Percentiles rank a stretch among this genome's conserved stretches.
Conservation (phyloP, 1,284 basidiomycete genomes). For the Leccinum angustisporum region DNA sequence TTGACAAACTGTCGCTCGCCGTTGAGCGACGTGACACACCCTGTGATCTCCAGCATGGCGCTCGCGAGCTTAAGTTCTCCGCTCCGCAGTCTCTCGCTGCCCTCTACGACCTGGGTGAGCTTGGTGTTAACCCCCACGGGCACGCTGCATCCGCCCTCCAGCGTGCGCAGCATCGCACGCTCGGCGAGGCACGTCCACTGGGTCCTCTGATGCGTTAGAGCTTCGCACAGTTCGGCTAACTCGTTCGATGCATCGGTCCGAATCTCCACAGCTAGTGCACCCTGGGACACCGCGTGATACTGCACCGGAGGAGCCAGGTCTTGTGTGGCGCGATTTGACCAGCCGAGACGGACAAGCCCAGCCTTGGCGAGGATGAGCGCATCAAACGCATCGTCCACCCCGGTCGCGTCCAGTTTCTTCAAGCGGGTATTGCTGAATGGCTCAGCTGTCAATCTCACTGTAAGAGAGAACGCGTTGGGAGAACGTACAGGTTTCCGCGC, state of each 20-base stretch:
- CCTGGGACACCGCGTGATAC: constrained; percentile 92
- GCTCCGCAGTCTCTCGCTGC: constrained; percentile 31
- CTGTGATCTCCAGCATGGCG: constrained; percentile 59
- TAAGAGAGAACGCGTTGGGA: constrained; percentile 1
- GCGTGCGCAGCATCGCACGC: constrained; percentile 79
- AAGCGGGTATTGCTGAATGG: constrained; percentile 78
- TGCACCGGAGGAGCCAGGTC: constrained; percentile 77
- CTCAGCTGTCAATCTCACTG: constrained; percentile 7
- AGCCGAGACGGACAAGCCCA: constrained; percentile 83
- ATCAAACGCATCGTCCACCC: constrained; percentile 70
- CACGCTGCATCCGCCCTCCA: constrained; percentile 97
- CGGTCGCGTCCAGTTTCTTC: constrained; percentile 84
- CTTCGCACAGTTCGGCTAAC: constrained; percentile 61
- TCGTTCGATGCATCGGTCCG: constrained; percentile 66
- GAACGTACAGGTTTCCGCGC: constrained; percentile 75
- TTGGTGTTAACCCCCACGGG: constrained; percentile 86
- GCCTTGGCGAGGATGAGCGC: constrained; percentile 94
- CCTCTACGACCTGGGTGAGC: constrained; percentile 32
- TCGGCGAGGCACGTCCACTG: constrained; percentile 81
- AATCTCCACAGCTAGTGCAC: constrained; percentile 89
- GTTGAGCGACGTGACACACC: constrained; percentile 79
- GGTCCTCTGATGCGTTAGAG: constrained; percentile 74
- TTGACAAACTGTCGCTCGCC: constrained; percentile 73
- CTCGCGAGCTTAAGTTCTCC: constrained; percentile 30
- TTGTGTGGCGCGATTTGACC: constrained; percentile 77